Evolutionary conservation across 495 filamentous ascomycete species (phyloP), one percentile per base, ranked within the genome.

Genomic region (Bombardia bombarda): DNA sequence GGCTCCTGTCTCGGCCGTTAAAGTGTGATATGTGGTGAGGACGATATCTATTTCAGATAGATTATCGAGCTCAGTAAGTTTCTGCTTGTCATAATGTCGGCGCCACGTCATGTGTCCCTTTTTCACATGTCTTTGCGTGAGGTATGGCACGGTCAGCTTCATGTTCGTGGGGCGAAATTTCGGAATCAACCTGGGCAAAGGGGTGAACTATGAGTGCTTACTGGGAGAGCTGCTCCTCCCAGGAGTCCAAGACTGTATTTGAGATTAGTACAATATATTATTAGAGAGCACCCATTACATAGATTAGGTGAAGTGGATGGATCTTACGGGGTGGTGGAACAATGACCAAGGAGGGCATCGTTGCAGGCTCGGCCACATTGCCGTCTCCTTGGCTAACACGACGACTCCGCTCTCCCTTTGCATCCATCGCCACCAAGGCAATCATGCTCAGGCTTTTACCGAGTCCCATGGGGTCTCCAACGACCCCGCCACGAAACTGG

Each of bases 401-500:
- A 13, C 13, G 26, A 10, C 26, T 28, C 26, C 13, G 26, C 26
- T 8, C 9, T 28, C 9, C 26, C 26, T 28, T 13, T 8, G 26
- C 22, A 21, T 60, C 57, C 5, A 30, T 45, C 23, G 61, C 65
- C 16, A 63, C 38, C 7, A 70, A 38, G 20, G 62, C 42, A 22
- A 69, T 66, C 52, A 68, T 64, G 8, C 52, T 60, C 8, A 70
- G 35, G 2, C 60, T 61, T 55, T 69, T 69, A 0, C 67, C 66
- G 0, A 66, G 52, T 12, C 67, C 65, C 66, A 69, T 69, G 4
- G 58, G 47, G 31, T 70, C 67, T 1, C 64, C 67, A 21, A 70
- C 46, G 24, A 70, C 66, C 0, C 67, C 66, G 0, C 65, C 65
- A n/a, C 40, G 40, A 9, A 67, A 68, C 6, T 42, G 35, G 2